Base-by-base conservation (phyloP, 768 basidiomycete species). In the Lactifluus pinguis region DNA sequence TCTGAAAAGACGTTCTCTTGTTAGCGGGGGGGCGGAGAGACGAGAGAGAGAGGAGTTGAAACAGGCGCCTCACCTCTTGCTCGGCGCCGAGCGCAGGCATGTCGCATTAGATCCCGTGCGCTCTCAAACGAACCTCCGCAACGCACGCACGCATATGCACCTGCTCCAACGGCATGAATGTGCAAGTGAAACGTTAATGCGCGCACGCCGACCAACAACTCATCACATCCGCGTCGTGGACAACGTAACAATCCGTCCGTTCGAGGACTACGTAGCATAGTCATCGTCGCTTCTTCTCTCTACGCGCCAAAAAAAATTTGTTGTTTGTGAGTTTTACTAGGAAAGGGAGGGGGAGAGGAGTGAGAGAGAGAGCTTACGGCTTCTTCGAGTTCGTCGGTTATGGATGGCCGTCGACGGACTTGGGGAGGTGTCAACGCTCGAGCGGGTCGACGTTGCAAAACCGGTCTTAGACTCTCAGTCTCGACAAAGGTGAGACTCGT, bases 181-280 rank as follows among this genome's bases (percentile, higher is more conserved):
- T 66, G 65, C 39, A 66, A 36, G 39, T 66, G 65, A 53, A 51
- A 61, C 17, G 65, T 62, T 25, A 66, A 55, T 34, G 63, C 65
- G 6, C 55, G 49, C 25, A 66, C 65, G 34, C 59, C 60, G 6
- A 19, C 47, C 7, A 66, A 54, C 15, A 65, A 44, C 14, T 61
- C 63, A 13, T 42, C 38, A 36, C 65, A 66, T 6, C 60, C 60
- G 3, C 55, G 38, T 2, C 65, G 49, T 34, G 52, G 55, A 44
- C 65, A 66, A 30, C 59, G 57, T 4, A 66, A 19, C 3, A 42
- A 19, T 1, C 56, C 59, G 9, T 56, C 60, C n/a, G 55, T 65
- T 29, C 60, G 60, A 21, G 44, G 32, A 2, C 30, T 56, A 0
- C 55, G 56, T 13, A 66, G 42, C 63, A 66, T 62, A 25, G 49